These are phyloP conservation scores for Jimgerdemannia lactiflua DNA, from an alignment of 192 early-diverging fungal species.

Conservation along the genomic window DNA sequence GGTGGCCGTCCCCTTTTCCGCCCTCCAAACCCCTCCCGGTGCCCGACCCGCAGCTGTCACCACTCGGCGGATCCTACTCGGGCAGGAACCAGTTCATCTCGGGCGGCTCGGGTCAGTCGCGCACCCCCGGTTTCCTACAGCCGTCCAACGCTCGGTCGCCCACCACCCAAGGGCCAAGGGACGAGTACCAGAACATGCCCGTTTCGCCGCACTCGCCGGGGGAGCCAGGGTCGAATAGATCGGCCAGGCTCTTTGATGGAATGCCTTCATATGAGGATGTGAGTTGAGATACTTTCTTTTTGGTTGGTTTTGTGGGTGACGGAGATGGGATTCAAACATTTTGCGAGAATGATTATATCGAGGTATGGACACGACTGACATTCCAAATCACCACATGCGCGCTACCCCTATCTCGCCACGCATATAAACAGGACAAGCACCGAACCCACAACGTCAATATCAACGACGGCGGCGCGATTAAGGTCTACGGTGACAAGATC, in stretches of 20 bases:
- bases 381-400: background rate
- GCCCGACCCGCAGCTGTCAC: background rate
- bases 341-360: too few relatives aligned
- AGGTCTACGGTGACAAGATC: constrained; percentile 80
- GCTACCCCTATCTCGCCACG: background rate
- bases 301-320: too few relatives aligned
- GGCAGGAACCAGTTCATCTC: background rate
- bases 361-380: too few relatives aligned
- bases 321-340: too few relatives aligned
- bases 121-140: background rate
- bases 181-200: background rate
- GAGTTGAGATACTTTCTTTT: background rate
- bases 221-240: background rate
- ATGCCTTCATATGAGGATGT: background rate
- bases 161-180: background rate
- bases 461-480: constrained; percentile 64
- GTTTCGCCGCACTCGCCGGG: background rate
- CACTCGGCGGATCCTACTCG: background rate
- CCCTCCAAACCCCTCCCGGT: background rate
- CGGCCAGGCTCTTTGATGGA: background rate
- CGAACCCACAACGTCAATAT: constrained; percentile 23
- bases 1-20: background rate
- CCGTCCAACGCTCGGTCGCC: background rate
- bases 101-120: too few relatives aligned
- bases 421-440: constrained; percentile 3